phyloP scores from a whole-genome alignment of 2,329 filamentous ascomycete genomes.

The Ceratocystis variospora region DNA sequence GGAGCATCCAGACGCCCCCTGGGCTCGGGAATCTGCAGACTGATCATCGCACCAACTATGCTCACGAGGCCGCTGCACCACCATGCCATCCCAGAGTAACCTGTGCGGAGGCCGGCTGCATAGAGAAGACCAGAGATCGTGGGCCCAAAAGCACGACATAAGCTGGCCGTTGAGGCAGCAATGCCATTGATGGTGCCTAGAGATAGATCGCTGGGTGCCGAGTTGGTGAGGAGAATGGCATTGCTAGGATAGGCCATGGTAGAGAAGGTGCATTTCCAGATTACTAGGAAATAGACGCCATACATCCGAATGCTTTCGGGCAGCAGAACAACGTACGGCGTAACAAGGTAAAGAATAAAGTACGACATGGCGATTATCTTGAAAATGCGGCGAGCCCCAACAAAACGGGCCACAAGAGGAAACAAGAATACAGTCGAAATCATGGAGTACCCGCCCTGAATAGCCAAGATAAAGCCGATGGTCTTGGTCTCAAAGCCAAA shows the following conservation, averaged over 20 bases:
- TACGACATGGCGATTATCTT: conserved; percentile 68
- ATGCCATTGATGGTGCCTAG: conserved; percentile 88
- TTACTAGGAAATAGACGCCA: conserved; percentile 62
- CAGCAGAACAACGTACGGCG: conserved; percentile 78
- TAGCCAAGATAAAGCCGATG: conserved; percentile 76
- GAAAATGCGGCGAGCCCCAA: conserved; percentile 73
- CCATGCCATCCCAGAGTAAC: conserved; percentile 83
- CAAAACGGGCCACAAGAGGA: conserved; percentile 56
- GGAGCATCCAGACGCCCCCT: conserved; percentile 27
- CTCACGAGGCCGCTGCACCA: conserved; percentile 76
- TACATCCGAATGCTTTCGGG: conserved; percentile 57
- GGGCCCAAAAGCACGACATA: conserved; percentile 78
- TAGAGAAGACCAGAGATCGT: conserved; percentile 78
- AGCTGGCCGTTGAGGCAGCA: conserved; percentile 77
- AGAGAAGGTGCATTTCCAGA: conserved; percentile 88
- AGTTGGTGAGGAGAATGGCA: conserved; percentile 77
- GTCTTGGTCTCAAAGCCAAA: conserved; percentile 71
- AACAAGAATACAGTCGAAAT: conserved; percentile 74
- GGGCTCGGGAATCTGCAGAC: conserved; percentile 59
- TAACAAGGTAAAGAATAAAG: conserved; percentile 73
- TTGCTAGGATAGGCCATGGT: conserved; percentile 85
- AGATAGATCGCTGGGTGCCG: conserved; percentile 68
- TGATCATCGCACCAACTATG: conserved; percentile 58
- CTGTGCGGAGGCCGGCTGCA: conserved; percentile 60
- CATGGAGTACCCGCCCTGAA: conserved; percentile 83